phyloP scores from a whole-genome alignment of 2,329 filamentous ascomycete genomes.

The Aureobasidium leucospermi region DNA sequence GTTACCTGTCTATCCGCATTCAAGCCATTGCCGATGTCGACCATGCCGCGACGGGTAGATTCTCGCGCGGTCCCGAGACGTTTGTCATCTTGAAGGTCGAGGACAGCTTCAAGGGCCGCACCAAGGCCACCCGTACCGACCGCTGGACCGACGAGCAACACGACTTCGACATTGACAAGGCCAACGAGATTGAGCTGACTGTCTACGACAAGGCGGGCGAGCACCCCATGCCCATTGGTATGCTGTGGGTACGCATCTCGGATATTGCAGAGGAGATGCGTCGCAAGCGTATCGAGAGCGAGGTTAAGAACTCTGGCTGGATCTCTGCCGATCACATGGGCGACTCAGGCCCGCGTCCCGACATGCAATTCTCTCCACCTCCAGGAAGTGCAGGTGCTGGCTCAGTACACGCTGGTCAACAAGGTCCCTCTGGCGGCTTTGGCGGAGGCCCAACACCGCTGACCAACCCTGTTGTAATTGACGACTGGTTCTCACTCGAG shows the following conservation, averaged over 20 bases:
- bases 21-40: slow-evolving; percentile 90
- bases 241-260: slow-evolving; percentile 94
- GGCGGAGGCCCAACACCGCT: slow-evolving; percentile 39
- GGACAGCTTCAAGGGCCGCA: slow-evolving; percentile 83
- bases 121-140: slow-evolving; percentile 76
- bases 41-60: slow-evolving; percentile 73
- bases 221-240: slow-evolving; percentile 82
- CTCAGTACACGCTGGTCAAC: slow-evolving; percentile 24
- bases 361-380: slow-evolving; percentile 46
- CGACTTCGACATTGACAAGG: slow-evolving; percentile 91
- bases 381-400: slow-evolving; percentile 32
- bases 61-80: slow-evolving; percentile 86
- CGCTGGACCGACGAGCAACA: slow-evolving; percentile 88
- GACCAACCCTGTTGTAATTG: slow-evolving; percentile 57
- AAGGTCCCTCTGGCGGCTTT: slow-evolving; percentile 25
- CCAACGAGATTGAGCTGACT: slow-evolving; percentile 95
- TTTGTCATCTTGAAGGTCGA: slow-evolving; percentile 96
- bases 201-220: slow-evolving; percentile 93
- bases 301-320: slow-evolving; percentile 92
- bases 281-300: slow-evolving; percentile 91
- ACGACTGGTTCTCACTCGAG: slow-evolving; percentile 95
- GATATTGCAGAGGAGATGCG: slow-evolving; percentile 97
- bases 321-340: slow-evolving; percentile 95
- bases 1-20: slow-evolving; percentile 78
- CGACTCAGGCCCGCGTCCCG: slow-evolving; percentile 44